Base-by-base conservation (phyloP, 805 yeast species). In the Saccharomyces mikatae region DNA sequence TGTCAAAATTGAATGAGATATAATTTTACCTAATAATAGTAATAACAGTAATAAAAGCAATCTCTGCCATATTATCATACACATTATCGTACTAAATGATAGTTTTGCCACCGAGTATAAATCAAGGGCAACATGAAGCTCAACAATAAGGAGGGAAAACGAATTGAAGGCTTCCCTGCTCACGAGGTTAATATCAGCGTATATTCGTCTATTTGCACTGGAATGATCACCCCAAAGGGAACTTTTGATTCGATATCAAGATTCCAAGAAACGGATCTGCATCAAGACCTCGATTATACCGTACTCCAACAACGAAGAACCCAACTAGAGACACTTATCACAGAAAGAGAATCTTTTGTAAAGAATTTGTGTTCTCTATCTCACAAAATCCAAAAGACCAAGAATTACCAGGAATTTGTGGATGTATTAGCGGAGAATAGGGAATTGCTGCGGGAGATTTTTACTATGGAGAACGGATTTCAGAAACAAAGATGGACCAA, bases 331-430 rank as follows among this genome's bases (percentile, higher is more conserved):
- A 54, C 56, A 46, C 54, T 58, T 24, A 49, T 62, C 36, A 17
- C 53, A 27, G 61, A 60, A 48, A 61, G 60, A 32, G 56, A 59
- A 49, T 57, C 61, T 49, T 55, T 67, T 29, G 44, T 54, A 9
- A 63, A 61, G 52, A 60, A 64, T 54, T 52, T 67, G 50, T 61
- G 58, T 49, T 53, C 58, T 52, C 59, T 68, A 30, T 67, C 66
- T 51, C 51, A 57, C 41, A 62, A 65, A 47, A 50, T 68, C n/a
- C 66, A 63, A 50, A 61, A 62, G 52, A 64, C 68, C 8, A 59
- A 62, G 36, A 66, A 67, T 54, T 62, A 65, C 52, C 68, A 67
- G 53, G 72, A 67, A 57, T 60, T 68, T 36, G 60, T 61, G 9
- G 67, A 66, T 54, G 58, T 63, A 28, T 54, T 68, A 51, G 56